phyloP scores from a whole-genome alignment of 2,329 filamentous ascomycete genomes.

The Fusarium beomiforme region DNA sequence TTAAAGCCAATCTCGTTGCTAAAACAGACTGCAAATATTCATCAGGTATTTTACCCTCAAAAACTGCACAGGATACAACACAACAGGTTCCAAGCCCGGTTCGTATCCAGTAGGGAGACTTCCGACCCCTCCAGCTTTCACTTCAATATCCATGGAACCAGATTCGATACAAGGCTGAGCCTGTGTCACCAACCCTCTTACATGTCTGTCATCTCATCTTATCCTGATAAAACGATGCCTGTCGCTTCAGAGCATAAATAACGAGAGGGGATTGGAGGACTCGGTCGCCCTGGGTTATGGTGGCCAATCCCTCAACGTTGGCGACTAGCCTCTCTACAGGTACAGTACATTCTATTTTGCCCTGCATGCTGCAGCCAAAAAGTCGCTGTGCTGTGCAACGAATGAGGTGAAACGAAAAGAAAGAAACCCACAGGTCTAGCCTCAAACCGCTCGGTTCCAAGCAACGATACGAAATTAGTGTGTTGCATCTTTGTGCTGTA shows the following conservation, averaged over 20 bases:
- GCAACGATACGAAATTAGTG: constrained; percentile 8
- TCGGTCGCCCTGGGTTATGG: constrained; percentile 25
- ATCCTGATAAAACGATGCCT: constrained; percentile 1
- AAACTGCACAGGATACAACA: background rate
- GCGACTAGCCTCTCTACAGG: constrained; percentile 16
- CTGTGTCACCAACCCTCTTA: constrained; percentile 24
- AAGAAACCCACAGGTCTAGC: constrained; percentile 11
- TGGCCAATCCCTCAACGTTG: constrained; percentile 33
- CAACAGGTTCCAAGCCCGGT: background rate
- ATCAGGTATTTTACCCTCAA: background rate
- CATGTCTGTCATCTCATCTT: constrained; percentile 8
- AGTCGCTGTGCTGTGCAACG: constrained; percentile 19
- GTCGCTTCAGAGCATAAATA: constrained; percentile 11
- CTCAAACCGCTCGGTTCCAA: constrained; percentile 11
- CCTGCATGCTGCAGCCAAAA: constrained; percentile 39
- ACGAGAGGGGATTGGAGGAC: constrained; percentile 30
- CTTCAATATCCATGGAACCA: background rate
- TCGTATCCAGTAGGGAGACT: constrained; percentile 30
- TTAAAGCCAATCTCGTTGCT: background rate
- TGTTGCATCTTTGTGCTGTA: constrained; percentile 1
- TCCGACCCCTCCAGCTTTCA: constrained; percentile 21
- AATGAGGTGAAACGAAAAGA: constrained; percentile 20
- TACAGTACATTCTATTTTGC: constrained; percentile 25
- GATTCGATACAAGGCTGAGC: constrained; percentile 29
- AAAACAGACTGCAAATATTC: background rate